Evolutionary conservation across 106 monocot species (phyloP), one percentile per base, ranked within the genome.

Genomic region (Phalaenopsis equestris): DNA sequence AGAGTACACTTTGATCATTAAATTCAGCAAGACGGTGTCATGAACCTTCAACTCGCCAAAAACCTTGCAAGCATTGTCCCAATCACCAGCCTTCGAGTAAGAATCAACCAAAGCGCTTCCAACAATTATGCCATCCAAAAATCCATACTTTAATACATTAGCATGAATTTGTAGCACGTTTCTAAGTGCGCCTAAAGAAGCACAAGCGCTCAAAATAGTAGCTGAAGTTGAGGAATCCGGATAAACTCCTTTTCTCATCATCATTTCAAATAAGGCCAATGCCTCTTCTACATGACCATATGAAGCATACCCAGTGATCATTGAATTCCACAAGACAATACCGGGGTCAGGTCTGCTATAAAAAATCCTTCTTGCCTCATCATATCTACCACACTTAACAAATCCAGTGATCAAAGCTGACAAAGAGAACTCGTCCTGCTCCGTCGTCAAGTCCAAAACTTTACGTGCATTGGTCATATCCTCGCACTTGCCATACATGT

Each of bases 401-500:
- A 83, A 93, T 0, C 89, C 89, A 1, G 85, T 79, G 6, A 93
- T 80, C 68, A 93, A 67, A 41, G 90, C 86, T 4, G 93, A 93
- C 5, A 89, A 17, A 2, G 92, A 92, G 75, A 89, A 92, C 24
- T 92, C 92, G 64, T 95, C 89, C 11, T 81, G 56, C n/a, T 87
- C 78, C 0, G 55, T 39, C 84, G 86, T 82, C 14, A 47, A 67
- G 16, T 83, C 72, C 73, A 89, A 42, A 30, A 83, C 81, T 14
- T 37, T 14, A 18, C 52, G 49, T 1, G 90, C 92, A 74, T 55
- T 80, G 41, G 87, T 87, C 45, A 95, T 77, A 79, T 90, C 90
- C 78, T 83, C 87, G 43, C 87, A 92, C 64, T 95, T 95, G 17
- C 84, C 81, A 78, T 95, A 95, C 95, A 95, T 90, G 75, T 95